phyloP scores from a whole-genome alignment of 345 rosid genomes.

The Hypericum perforatum region DNA sequence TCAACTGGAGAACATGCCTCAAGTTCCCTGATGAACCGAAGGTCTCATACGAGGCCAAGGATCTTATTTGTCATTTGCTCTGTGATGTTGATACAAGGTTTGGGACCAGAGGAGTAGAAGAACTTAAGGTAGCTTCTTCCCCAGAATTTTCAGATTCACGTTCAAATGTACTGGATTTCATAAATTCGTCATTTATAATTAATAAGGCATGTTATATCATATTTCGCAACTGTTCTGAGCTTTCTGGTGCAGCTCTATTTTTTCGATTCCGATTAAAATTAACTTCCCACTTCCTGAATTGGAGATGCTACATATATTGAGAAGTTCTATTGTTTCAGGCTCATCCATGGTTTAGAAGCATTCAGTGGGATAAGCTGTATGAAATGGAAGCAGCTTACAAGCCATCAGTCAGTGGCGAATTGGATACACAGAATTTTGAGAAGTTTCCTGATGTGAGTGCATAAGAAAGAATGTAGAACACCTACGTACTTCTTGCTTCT shows the following conservation, averaged over 20 bases:
- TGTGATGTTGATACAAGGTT: conserved; percentile 86
- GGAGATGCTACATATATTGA: conserved; percentile 12
- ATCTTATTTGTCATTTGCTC: conserved; percentile 75
- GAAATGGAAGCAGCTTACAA: conserved; percentile 79
- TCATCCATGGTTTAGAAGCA: conserved; percentile 71
- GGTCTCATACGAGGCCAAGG: conserved; percentile 76
- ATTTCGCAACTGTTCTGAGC: too few species aligned
- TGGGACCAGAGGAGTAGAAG: conserved; percentile 88
- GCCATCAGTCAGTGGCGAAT: conserved; percentile 80
- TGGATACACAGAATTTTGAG: conserved; percentile 96
- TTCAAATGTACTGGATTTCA: background rate
- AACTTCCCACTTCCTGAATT: background rate
- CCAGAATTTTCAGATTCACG: conserved; percentile 1
- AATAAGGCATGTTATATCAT: too few species aligned
- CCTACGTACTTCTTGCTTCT: background rate
- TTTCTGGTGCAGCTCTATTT: too few species aligned
- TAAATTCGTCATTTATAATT: background rate
- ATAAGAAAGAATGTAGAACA: conserved; percentile 5
- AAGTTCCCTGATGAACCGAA: conserved; percentile 92
- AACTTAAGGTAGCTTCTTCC: conserved; percentile 55
- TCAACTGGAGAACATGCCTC: conserved; percentile 87
- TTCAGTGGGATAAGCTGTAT: conserved; percentile 79
- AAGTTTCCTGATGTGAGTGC: conserved; percentile 89
- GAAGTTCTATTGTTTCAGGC: conserved; percentile 34
- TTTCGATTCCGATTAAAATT: too few species aligned